Evolutionary conservation across 148 eudicot genomes (phyloP), one percentile per base, ranked within the genome.

Genomic region (Camellia japonica): DNA sequence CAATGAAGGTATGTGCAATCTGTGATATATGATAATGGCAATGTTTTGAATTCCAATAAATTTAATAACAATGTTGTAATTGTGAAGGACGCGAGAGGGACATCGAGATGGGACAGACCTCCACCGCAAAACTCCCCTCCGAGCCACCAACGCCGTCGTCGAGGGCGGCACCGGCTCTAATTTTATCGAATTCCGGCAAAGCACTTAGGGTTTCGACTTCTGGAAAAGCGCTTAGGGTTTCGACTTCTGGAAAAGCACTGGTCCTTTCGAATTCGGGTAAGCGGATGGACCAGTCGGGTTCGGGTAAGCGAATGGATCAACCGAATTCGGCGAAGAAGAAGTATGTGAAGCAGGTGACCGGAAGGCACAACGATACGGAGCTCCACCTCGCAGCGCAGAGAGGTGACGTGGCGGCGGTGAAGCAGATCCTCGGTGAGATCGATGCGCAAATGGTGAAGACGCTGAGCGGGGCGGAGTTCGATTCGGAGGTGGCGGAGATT

Each of bases 281-380:
- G 56, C 13, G 41, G 18, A 4, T 71, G 43, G 3, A n/a, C 18
- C 23, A 19, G 10, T 73, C 46, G 62, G 54, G 30, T 55, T 73
- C 62, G 19, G 44, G 46, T 0, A 54, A 73, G 51, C 80, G 85
- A 23, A 81, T 88, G 77, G 91, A 87, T 23, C 92, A 81, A 62
- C 71, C 80, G 4, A 74, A 74, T 74, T 74, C 77, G 1, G 86
- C 83, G 60, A 87, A 79, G 81, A 93, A 87, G 82, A 91, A 86
- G 93, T 93, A 90, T 69, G 90, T 93, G 84, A 91, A 90, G 85
- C 95, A 93, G 83, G 97, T 93, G 76, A 93, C 93, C 0, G 97
- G 97, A 15, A 87, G 89, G 52, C 90, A 87, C 77, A 93, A 93
- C 46, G 97, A 93, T 63, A 93, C 95, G 10, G 95, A 93, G 85